A percentile compares a stretch with the other conserved stretches of the same genome.
Conservation (phyloP, 768 basidiomycete species). For the Russula vinacea region DNA sequence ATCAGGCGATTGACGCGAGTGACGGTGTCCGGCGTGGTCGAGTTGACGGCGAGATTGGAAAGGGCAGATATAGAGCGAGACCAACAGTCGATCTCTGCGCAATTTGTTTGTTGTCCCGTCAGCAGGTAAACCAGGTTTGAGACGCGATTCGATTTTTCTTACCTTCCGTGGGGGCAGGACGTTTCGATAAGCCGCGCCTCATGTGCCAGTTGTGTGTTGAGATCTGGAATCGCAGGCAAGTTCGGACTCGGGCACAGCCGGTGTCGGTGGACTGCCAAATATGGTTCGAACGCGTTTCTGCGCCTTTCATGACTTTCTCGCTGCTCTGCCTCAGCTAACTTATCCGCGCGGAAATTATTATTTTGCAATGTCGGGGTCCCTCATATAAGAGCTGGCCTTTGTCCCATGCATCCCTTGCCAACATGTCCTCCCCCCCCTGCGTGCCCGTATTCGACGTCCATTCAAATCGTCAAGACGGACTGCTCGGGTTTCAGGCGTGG, state of each 20-base stretch:
- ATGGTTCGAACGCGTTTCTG: neutral
- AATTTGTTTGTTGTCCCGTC: conserved; percentile 1
- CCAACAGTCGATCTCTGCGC: conserved; percentile 83
- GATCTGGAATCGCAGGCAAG: neutral
- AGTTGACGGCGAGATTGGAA: conserved; percentile 51
- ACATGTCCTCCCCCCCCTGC: conserved; percentile 5
- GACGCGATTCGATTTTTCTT: too few relatives aligned
- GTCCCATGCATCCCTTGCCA: neutral
- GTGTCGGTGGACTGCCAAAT: conserved; percentile 10
- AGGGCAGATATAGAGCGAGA: conserved; percentile 59
- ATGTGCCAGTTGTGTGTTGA: too few relatives aligned
- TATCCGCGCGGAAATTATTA: conserved; percentile 4
- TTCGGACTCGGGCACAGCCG: neutral
- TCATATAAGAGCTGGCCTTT: conserved; percentile 8
- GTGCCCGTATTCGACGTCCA: conserved; percentile 7
- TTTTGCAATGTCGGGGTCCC: neutral
- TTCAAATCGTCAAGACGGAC: neutral
- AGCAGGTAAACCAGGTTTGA: too few relatives aligned
- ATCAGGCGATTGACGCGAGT: conserved; percentile 72
- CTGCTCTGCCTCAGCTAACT: neutral
- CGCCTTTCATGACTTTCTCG: conserved; percentile 12
- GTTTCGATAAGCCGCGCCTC: conserved; percentile 55
- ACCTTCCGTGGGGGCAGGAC: conserved; percentile 80
- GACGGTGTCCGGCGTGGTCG: conserved; percentile 54
- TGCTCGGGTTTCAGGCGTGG: neutral